Evolutionary conservation across 257 asterid genomes (phyloP), one percentile per base, ranked within the genome.

Genomic region (Fraxinus excelsior): DNA sequence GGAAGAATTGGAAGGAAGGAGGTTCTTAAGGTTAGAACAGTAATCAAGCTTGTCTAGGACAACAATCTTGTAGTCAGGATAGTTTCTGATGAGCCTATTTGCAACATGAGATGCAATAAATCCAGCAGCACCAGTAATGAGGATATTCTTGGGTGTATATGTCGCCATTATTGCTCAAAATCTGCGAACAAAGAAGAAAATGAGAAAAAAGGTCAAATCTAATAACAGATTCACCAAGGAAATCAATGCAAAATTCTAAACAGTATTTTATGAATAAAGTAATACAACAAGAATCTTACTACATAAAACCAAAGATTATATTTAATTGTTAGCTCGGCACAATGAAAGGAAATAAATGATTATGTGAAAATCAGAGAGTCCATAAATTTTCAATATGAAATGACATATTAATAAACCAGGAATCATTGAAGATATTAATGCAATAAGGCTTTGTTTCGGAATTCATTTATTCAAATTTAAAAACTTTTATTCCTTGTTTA

Each of bases 61-160:
- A 53, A 94, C 95, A 70, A 94, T 90, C 85, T 94, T 94, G 96
- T 94, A 94, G 0, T 90, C 91, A 0, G 99, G 97, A 84, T 94
- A 91, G 90, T 84, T 92, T 72, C 96, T 80, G 69, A 92, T 75
- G 18, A 94, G 97, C 86, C 96, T 85, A 80, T 94, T 94, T 0
- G 99, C 99, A 37, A 94, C 99, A 89, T 94, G 99, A 79, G 97
- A 94, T 10, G 99, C 99, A 74, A 94, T 94, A 74, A 94, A 94
- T 37, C 99, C 99, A 29, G 99, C 99, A 5, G 99, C 99, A 73
- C 99, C 99, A n/a, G 99, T 94, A 53, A 94, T 91, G 78, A 94
- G 97, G 89, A 94, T 94, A 76, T 94, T 94, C 92, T 92, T 91
- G 19, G 99, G 97, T 58, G 87, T 87, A 74, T 82, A 89, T 1